Evolutionary conservation across 306 rosid species (phyloP), one percentile per base, ranked within the genome.

Genomic region (Begonia peltatifolia): DNA sequence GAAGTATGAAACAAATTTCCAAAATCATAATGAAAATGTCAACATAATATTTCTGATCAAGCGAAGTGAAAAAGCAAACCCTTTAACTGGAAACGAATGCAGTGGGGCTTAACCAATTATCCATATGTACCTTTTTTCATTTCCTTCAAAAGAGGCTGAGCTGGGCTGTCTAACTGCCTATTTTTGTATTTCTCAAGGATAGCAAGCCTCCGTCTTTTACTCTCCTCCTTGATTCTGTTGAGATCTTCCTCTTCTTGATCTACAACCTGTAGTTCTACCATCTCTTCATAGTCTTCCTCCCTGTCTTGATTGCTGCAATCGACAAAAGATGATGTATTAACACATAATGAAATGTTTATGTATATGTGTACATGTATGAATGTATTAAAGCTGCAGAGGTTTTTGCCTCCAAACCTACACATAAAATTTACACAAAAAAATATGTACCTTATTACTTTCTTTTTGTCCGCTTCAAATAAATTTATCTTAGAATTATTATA

Each of bases 241-340:
- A 87, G 81, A 68, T 92, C 88, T 44, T 92, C 96, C 67, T 90
- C 96, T 70, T 92, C 99, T 71, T 90, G 84, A 25, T 87, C 95
- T 43, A 75, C 86, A 57, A 71, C 58, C 58, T 65, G 82, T 60
- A 78, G 60, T 13, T 73, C 14, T 50, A 18, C 73, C 43, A 46
- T 54, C 42, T 89, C 97, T n/a, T 85, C 87, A 9, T 65, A 46
- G 63, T 83, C 88, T 60, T 78, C 84, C 60, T 76, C 88, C 67
- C 71, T 84, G 57, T 73, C 79, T 49, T 79, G 92, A 49, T 66
- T 70, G 63, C 89, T 83, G 72, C 58, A 74, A 14, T 59, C 57
- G 64, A 61, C 42, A 65, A 38, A 51, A 12, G n/a, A 17, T 16
- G n/a, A 14, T 22, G n/a, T 43, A 57, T 56, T 36, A 42, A 23